Base-by-base conservation (phyloP, 495 filamentous ascomycete species). In the Tetracladium marchalianum region DNA sequence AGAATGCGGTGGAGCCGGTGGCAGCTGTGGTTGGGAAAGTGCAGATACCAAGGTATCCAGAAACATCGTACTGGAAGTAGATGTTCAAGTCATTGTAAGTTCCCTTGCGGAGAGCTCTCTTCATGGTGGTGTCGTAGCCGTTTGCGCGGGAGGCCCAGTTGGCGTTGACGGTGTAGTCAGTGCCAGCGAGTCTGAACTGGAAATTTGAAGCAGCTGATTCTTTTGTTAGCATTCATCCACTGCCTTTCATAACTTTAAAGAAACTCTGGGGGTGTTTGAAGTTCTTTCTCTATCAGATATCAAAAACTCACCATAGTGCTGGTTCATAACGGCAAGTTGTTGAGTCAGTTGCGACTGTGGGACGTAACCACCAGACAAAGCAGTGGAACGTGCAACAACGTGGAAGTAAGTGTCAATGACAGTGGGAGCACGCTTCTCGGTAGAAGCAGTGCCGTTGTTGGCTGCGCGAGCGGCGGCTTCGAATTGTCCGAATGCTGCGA, bases 341-440 rank as follows among this genome's bases (percentile, higher is more conserved):
- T 45, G 61, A 18, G 62, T 48, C 27, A 60, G 58, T 24, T 47
- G 32, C 37, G 60, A 35, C 46, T 73, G 66, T 3, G 71, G 74
- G 52, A 82, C 52, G 41, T 72, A 72, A 41, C 71, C 73, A 41
- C 63, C 66, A n/a, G 57, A 59, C n/a, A 67, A 57, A 0, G 58
- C 35, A 15, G 57, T 71, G 4, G 69, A 70, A 0, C 57, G 31
- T 35, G 72, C 67, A 19, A 84, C 65, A 41, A 84, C 74, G 60
- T 84, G 81, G 66, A 84, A 80, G 59, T 79, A 80, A 17, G 69
- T 64, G 32, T 73, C 61, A 41, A 84, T 64, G 43, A 53, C 67
- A 54, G 71, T 50, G 15, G 53, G 47, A 39, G 53, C 58, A 31
- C 41, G 41, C 27, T 31, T 35, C 15, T n/a, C 27, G 11, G 5